phyloP scores from a whole-genome alignment of 768 basidiomycete species.

The Agaricus subrufescens region DNA sequence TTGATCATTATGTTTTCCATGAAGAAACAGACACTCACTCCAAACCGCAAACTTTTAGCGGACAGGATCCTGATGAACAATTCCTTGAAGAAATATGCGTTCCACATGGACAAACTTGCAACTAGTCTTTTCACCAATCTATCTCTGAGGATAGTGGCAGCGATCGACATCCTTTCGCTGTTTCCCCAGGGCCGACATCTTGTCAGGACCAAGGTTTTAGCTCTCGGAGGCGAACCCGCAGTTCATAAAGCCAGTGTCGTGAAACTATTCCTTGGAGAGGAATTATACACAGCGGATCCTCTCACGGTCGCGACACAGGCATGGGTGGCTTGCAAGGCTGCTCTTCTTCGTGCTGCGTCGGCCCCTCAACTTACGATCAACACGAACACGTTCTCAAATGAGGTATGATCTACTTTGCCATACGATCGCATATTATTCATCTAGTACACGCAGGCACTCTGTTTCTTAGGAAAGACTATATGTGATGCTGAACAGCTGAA shows the following conservation, averaged over 20 bases:
- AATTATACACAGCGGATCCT: constrained; percentile 12
- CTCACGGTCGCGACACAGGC: constrained; percentile 34
- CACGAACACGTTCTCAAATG: constrained; percentile 17
- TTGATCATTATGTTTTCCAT: constrained; percentile 26
- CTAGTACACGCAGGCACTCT: constrained; percentile 16
- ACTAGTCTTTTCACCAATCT: constrained; percentile 35
- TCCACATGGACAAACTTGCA: constrained; percentile 43
- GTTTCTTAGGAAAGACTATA: constrained; percentile 30
- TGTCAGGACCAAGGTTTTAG: constrained; percentile 25
- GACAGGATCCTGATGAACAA: constrained; percentile 26
- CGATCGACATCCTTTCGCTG: constrained; percentile 5
- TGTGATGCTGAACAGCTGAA: constrained; percentile 33
- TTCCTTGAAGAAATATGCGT: constrained; percentile 28
- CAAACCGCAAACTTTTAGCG: constrained; percentile 21
- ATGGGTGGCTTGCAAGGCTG: constrained; percentile 38
- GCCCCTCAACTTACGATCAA: constrained; percentile 15
- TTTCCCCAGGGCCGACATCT: constrained; percentile 23
- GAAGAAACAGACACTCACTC: background rate
- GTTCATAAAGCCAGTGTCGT: constrained; percentile 23
- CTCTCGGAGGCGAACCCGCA: constrained; percentile 31
- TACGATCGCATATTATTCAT: constrained; percentile 11
- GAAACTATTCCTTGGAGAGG: constrained; percentile 25
- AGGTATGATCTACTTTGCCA: constrained; percentile 18
- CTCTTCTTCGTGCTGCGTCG: constrained; percentile 11
- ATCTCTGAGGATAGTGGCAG: constrained; percentile 26